Base-by-base conservation (phyloP, 495 filamentous ascomycete species). In the Friedmanniomyces endolithicus region DNA sequence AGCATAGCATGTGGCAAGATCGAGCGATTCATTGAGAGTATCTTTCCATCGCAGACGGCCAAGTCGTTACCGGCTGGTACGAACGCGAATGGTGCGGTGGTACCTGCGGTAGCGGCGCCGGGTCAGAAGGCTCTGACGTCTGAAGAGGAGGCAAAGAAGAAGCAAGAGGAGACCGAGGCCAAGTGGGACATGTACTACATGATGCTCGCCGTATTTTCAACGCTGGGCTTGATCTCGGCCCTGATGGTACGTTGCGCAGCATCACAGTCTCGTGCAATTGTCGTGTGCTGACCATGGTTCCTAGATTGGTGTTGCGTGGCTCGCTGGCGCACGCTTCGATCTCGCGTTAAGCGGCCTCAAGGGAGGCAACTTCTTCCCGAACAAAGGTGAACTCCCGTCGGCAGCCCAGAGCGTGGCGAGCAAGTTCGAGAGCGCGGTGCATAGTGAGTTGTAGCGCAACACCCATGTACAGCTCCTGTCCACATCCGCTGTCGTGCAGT, bases 11-110 rank as follows among this genome's bases (percentile, higher is more conserved):
- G 90, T 64, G 92, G 82, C 59, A 86, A 96, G 88, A 87, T 96
- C 49, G 92, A 98, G 66, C 87, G 95, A 76, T 98, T 95, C 69
- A 94, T 97, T 60, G 92, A 98, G 67, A 79, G 80, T 7, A 84
- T 98, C 63, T 98, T 90, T 80, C 92, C 92, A 6, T 79, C 81
- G 14, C 82, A 86, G 59, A 74, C 71, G 40, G 76, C 76, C 16
- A 69, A 74, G 53, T 73, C 70, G 19, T 68, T 77, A 45, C 58
- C 61, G 23, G 53, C 53, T 49, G 56, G 61, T 45, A 55, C 57
- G 69, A 56, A 59, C 43, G 11, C 19, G 45, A 27, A 33, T 9
- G 29, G 19, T 22, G 19, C 39, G 39, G 19, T 22, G 19, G 44
- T 23, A 8, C 16, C 24, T 35, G 29, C 75, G 22, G 31, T 27